Percentiles rank a stretch among this genome's conserved stretches.
Conservation (phyloP, 2,329 filamentous ascomycete species). For the Cucurbitaria berberidis region DNA sequence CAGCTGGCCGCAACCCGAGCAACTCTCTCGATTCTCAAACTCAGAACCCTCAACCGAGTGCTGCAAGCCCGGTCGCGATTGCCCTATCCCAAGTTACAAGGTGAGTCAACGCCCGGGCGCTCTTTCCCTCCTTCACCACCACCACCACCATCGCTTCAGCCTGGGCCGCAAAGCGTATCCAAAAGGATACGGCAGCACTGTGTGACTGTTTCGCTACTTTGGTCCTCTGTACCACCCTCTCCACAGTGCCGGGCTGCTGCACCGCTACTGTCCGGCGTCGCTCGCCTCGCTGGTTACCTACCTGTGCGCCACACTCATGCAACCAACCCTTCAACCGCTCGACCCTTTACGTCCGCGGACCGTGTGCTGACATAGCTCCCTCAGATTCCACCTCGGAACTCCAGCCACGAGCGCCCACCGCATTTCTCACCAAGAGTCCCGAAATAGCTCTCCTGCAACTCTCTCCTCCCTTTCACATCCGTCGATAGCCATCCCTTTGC, state of each 20-base stretch:
- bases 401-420: constrained; percentile 37
- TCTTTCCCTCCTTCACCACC: constrained; percentile 17
- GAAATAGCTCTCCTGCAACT: constrained; percentile 26
- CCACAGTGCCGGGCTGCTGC: constrained; percentile 38
- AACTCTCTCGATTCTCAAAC: constrained; percentile 9
- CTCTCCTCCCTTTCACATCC: constrained; percentile 25
- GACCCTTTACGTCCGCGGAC: constrained; percentile 31
- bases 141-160: constrained; percentile 18
- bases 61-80: constrained; percentile 9
- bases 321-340: constrained; percentile 36
- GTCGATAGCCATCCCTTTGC: constrained; percentile 29
- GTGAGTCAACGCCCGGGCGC: constrained; percentile 42
- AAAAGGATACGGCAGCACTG: constrained; percentile 32
- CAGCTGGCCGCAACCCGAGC: constrained; percentile 11
- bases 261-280: constrained; percentile 43
- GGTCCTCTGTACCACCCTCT: constrained; percentile 38
- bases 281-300: constrained; percentile 38
- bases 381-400: constrained; percentile 25
- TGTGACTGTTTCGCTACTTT: constrained; percentile 44
- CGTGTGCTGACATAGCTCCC: constrained; percentile 38
- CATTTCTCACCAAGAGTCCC: constrained; percentile 20
- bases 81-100: constrained; percentile 24
- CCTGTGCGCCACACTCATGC: constrained; percentile 47
- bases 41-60: constrained; percentile 13
- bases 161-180: constrained; percentile 27